Evolutionary conservation across 2,329 filamentous ascomycete species (phyloP).

Genomic region (Hymenoscyphus albidus): DNA sequence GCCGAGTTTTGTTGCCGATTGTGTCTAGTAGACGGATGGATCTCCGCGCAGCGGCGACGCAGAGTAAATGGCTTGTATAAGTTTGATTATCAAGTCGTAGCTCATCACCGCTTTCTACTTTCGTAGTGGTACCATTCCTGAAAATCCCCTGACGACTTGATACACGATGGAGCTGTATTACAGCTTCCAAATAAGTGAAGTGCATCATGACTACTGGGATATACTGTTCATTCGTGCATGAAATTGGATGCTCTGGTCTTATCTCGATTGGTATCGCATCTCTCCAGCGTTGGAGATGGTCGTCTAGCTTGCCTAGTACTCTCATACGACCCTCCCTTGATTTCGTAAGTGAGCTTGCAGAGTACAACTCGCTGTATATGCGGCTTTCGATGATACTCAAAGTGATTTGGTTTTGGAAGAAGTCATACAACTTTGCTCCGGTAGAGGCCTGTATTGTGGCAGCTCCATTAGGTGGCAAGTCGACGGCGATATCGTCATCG

Average conservation of each 20-base stretch:
- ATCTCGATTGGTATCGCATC: slow-evolving; percentile 27
- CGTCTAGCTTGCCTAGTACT: slow-evolving; percentile 23
- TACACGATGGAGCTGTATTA: slow-evolving; percentile 24
- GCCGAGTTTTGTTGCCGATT: slow-evolving; percentile 17
- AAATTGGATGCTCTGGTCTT: slow-evolving; percentile 24
- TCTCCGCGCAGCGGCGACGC: slow-evolving; percentile 24
- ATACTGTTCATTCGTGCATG: slow-evolving; percentile 20
- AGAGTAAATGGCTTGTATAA: slow-evolving; percentile 22
- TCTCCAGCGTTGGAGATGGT: slow-evolving; percentile 26
- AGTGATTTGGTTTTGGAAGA: slow-evolving; percentile 18
- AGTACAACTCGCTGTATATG: slow-evolving; percentile 28
- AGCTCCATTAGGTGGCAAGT: slow-evolving; percentile 22
- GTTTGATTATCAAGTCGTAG: slow-evolving; percentile 21
- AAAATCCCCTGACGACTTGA: slow-evolving; percentile 22
- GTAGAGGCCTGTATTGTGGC: slow-evolving; percentile 8
- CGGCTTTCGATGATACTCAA: slow-evolving; percentile 26
- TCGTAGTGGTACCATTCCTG: slow-evolving; percentile 6
- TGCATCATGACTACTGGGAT: slow-evolving; percentile 26
- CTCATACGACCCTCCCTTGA: slow-evolving; percentile 23
- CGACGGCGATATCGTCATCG: slow-evolving; percentile 29
- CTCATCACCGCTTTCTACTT: slow-evolving; percentile 12
- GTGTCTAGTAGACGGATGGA: slow-evolving; percentile 22
- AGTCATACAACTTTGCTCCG: slow-evolving; percentile 18
- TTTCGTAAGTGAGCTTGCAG: slow-evolving; percentile 25
- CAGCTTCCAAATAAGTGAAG: slow-evolving; percentile 24